Evolutionary conservation across 31 red algal species (phyloP).

Genomic region (Odonthalia washingtoniensis): DNA sequence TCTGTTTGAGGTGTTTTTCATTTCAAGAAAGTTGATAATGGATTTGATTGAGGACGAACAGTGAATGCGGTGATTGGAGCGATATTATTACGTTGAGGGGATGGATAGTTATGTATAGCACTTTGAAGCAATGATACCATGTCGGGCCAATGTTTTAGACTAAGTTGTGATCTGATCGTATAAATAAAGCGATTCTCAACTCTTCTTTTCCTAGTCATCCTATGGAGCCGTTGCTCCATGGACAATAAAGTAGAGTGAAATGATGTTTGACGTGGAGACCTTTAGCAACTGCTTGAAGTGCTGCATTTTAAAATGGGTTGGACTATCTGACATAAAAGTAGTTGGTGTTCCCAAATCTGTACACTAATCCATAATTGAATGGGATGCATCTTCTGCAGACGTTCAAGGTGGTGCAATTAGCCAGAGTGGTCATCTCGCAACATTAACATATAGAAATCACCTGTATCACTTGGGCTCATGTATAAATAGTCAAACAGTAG

Average conservation of each 20-base stretch:
- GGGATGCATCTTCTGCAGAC: neutral
- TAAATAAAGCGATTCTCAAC: neutral
- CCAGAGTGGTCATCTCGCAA: neutral
- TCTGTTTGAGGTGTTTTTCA: neutral
- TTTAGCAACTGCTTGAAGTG: neutral
- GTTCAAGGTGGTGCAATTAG: neutral
- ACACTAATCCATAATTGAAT: constrained; percentile 6
- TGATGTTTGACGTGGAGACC: neutral
- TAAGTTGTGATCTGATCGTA: neutral
- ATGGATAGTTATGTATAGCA: neutral
- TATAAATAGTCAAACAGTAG: neutral
- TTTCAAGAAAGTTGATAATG: neutral
- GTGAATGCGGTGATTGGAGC: neutral
- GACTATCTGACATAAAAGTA: neutral
- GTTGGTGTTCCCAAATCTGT: neutral
- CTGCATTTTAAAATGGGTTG: neutral
- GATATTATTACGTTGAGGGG: neutral
- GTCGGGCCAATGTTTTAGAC: neutral
- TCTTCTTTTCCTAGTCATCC: constrained; percentile 27
- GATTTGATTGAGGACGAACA: neutral
- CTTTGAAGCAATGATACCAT: neutral
- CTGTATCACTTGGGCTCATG: neutral
- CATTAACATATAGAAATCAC: neutral
- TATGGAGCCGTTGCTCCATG: constrained; percentile 41
- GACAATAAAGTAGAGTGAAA: constrained; percentile 46